Percentiles rank a stretch among this genome's conserved stretches.
phyloP scores from a whole-genome alignment of 768 basidiomycete species.

The Suillus ampliporus region DNA sequence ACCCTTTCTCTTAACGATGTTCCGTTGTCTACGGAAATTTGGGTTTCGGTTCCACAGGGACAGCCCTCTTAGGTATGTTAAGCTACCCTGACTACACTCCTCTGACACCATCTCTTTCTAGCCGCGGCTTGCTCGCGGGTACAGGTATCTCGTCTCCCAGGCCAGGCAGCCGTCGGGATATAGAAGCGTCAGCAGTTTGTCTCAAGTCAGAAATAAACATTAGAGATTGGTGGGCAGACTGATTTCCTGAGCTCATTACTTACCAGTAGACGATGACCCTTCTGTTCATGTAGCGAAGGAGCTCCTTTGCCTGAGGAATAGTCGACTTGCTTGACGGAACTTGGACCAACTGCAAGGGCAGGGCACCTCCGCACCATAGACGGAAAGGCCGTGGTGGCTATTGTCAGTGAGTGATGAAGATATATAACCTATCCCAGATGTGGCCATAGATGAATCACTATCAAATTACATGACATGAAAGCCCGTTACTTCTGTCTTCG shows the following conservation, averaged over 20 bases:
- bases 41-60: conserved; percentile 37
- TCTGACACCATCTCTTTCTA: background rate
- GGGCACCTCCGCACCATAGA: conserved; percentile 3
- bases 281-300: conserved; percentile 6
- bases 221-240: background rate
- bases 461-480: background rate
- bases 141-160: conserved; percentile 20
- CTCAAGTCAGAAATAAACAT: conserved; percentile 43
- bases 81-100: background rate
- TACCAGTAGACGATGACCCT: background rate
- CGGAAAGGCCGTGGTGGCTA: background rate
- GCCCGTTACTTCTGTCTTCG: background rate
- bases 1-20: conserved; percentile 11
- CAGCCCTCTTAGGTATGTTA: conserved; percentile 33
- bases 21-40: conserved; percentile 30
- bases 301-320: conserved; percentile 7
- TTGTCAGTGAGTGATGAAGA: background rate
- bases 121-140: conserved; percentile 40
- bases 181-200: conserved; percentile 41
- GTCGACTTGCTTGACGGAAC: conserved; percentile 6
- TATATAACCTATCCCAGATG: background rate
- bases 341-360: conserved; percentile 9
- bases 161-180: conserved; percentile 5
- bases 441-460: background rate
- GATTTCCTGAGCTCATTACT: background rate